Base-by-base conservation (phyloP, 306 rosid genomes). In the Lathyrus sativus region DNA sequence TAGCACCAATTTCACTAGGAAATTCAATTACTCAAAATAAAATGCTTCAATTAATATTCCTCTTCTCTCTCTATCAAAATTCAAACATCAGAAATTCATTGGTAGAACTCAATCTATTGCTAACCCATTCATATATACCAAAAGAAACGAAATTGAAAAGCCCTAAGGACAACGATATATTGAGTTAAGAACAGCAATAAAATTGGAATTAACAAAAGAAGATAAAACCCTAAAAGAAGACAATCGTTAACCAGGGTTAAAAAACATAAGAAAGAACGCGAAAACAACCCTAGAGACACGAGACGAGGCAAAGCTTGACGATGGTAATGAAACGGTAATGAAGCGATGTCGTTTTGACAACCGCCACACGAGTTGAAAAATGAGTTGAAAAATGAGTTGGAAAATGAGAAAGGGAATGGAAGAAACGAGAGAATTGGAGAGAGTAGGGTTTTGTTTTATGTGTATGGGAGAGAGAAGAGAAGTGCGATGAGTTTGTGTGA, bases 311-410 rank as follows among this genome's bases (percentile, higher is more conserved):
- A 78, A 62, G 83, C 78, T 78, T 79, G 85, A 64, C 59, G 64
- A 76, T 62, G 78, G 46, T 13, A 49, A 67, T 46, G 49, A 76
- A 86, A 76, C 92, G 78, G 46, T 13, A 49, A 67, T 46, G 49
- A 76, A 86, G 75, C 92, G 86, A 31, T 76, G 82, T 79, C 89
- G 92, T 63, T 73, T 77, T 59, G 41, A 76, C 58, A 80, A 87
- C 84, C 76, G 84, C 78, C 84, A 62, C 58, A 46, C 22, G 33
- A 54, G 18, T 19, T 43, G 3, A 37, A 45, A 14, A 46, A 68
- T 18, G 69, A 72, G 54, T n/a, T n/a, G n/a, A n/a, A n/a, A n/a
- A n/a, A n/a, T n/a, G 33, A 54, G 18, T 19, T 43, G 3, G 44
- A 45, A 14, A 46, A 68, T 18, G 69, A 5, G 54, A 58, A 67